A percentile compares a stretch with the other conserved stretches of the same genome.
Conservation (phyloP, 495 filamentous ascomycete genomes). For the Neurospora sp. region DNA sequence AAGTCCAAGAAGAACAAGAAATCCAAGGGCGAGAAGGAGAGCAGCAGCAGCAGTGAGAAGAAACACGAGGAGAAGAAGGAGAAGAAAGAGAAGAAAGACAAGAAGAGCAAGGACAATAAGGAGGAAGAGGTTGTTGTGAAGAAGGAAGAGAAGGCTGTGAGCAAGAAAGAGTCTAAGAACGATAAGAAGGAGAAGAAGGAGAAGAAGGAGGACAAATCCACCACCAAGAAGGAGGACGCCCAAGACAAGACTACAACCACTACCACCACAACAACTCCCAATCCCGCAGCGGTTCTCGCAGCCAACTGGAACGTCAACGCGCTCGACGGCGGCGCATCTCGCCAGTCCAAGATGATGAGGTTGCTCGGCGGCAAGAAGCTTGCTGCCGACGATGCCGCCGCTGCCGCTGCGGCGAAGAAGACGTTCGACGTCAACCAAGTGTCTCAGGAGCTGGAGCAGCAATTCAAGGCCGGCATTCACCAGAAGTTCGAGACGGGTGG, state of each 20-base stretch:
- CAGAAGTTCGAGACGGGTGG: slow-evolving; percentile 45
- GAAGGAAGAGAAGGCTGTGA: background rate
- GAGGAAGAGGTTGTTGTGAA: background rate
- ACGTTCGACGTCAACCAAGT: slow-evolving; percentile 28
- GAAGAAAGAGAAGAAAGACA: background rate
- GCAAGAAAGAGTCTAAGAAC: slow-evolving; percentile 5
- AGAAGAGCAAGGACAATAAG: background rate
- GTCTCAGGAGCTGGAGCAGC: slow-evolving; percentile 47
- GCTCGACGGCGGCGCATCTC: slow-evolving; percentile 37
- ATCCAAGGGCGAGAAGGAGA: background rate
- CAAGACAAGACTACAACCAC: background rate
- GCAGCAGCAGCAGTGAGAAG: background rate
- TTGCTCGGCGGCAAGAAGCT: slow-evolving; percentile 43
- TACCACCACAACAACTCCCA: background rate
- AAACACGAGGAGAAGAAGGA: slow-evolving; percentile 7
- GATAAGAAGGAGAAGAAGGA: slow-evolving; percentile 5
- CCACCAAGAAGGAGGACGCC: slow-evolving; percentile 1
- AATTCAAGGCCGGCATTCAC: slow-evolving; percentile 46
- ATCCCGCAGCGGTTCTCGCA: slow-evolving; percentile 5
- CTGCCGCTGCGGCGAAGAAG: slow-evolving; percentile 7
- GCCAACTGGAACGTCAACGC: slow-evolving; percentile 44
- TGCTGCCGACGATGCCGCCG: slow-evolving; percentile 6
- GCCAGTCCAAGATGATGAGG: slow-evolving; percentile 47
- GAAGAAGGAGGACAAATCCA: slow-evolving; percentile 1
- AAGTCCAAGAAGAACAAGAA: slow-evolving; percentile 5